Evolutionary conservation across 202 grass and related monocot genomes (phyloP).

Genomic region (Musa balbisiana): DNA sequence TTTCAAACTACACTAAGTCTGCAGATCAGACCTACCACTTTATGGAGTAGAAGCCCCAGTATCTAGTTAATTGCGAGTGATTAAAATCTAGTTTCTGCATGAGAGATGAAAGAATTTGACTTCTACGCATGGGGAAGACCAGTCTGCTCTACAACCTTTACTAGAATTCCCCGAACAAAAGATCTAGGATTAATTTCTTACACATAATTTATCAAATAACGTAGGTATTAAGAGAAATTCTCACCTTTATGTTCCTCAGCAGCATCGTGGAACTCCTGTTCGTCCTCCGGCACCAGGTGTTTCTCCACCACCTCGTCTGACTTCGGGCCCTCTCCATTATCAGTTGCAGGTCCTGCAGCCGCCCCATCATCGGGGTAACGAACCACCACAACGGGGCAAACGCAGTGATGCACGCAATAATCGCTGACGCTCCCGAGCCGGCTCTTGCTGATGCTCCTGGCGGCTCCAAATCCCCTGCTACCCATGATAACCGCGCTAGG

Average conservation of each 20-base stretch:
- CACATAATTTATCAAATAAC: not conserved
- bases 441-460: conserved; percentile 1
- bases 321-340: not conserved
- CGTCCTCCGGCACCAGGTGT: not conserved
- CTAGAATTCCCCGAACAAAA: not conserved
- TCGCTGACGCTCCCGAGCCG: conserved; percentile 11
- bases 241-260: not conserved
- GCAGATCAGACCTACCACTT: too few species aligned
- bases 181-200: not conserved
- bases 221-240: not conserved
- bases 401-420: not conserved
- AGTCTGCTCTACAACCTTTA: too few species aligned
- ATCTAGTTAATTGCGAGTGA: too few species aligned
- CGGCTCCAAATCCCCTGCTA: conserved; percentile 5
- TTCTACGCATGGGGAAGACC: too few species aligned
- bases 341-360: not conserved
- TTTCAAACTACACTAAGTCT: too few species aligned
- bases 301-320: not conserved
- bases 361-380: not conserved
- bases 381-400: conserved; percentile 12
- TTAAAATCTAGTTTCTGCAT: too few species aligned
- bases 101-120: too few species aligned
- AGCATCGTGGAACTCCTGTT: not conserved
- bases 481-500: conserved; percentile 17
- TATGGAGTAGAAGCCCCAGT: too few species aligned